Base-by-base conservation (phyloP, 768 basidiomycete genomes). In the Hygrophorus pudorinus region DNA sequence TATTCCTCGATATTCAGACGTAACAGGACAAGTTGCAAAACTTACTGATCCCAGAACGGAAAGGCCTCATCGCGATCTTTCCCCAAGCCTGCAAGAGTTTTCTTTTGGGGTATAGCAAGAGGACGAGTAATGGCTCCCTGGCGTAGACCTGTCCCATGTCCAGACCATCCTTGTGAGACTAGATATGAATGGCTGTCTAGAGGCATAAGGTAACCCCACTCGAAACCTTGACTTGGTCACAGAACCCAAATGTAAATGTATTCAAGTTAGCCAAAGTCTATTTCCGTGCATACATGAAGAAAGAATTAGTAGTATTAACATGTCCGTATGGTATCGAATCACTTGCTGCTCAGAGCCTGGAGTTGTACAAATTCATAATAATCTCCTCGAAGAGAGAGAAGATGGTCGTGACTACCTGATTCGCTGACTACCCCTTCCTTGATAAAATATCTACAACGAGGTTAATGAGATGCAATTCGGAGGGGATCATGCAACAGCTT, bases 21-120 rank as follows among this genome's bases (percentile, higher is more conserved):
- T 12, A 4, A 13, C 28, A 6, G n/a, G 7, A 8, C 24, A 41
- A 27, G 13, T 14, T 12, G n/a, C 7, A 41, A 38, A 14, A 40
- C 87, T 62, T 54, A 94, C 91, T 96, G 90, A 60, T 97, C 92
- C 92, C 92, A 97, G 74, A 97, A 97, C 41, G 92, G 91, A 58
- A 92, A 91, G 0, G 90, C 89, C 53, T 93, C 91, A 56, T 94
- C 92, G 51, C 91, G 75, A 60, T 97, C 89, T 59, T 90, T 92
- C 45, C 92, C 92, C 46, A 97, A 62, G 2, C 92, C 92, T 8
- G 77, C 66, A n/a, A 93, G 68, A 4, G 73, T 87, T 64, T 81
- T 83, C 68, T 96, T 96, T 59, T 85, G 84, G 1, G 82, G 72
- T 32, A 91, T 75, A 4, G 81, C 73, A 27, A 97, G 64, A 1